Base-by-base conservation (phyloP, 2,329 filamentous ascomycete species). In the Talaromyces sp. region DNA sequence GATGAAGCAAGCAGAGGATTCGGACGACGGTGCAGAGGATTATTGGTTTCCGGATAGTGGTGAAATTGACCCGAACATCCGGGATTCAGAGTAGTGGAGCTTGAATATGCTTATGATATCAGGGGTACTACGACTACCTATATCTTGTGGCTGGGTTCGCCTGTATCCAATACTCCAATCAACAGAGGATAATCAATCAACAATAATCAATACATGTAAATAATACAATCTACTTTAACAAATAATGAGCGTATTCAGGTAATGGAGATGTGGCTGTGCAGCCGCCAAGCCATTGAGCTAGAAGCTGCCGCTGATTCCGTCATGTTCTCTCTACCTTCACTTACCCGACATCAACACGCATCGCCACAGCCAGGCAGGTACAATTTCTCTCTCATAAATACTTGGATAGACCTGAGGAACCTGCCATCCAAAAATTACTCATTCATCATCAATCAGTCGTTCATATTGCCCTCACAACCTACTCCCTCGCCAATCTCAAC, bases 31-130 rank as follows among this genome's bases (percentile, higher is more conserved):
- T 58, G 27, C 45, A 54, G 75, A 79, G 22, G 76, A 79, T 59
- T 71, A 73, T 62, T 79, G 77, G 77, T 79, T 75, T 72, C 77
- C 76, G 16, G 70, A 69, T n/a, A 75, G 72, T 62, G 64, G 69
- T 10, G 59, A 67, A 27, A 70, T 78, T 10, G 71, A 78, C 60
- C 69, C 76, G 0, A 77, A 78, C 50, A 68, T 75, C 35, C 56
- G 66, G 49, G 11, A 66, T 19, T 63, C 65, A 37, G 64, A 71
- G 27, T 64, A 63, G 31, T 24, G n/a, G 33, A 14, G 19, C 31
- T 22, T 47, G 24, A 19, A 22, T 27, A 22, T 24, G 43, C 8
- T 33, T 33, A 56, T 37, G 52, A 19, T 22, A 54, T 37, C 50
- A 54, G 50, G 50, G 31, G 16, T 54, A 22, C 31, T 35, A 54